A percentile compares a stretch with the other conserved stretches of the same genome.
Evolutionary conservation across 2,329 filamentous ascomycete species (phyloP).

Genomic region (Tolypocladium sp.): DNA sequence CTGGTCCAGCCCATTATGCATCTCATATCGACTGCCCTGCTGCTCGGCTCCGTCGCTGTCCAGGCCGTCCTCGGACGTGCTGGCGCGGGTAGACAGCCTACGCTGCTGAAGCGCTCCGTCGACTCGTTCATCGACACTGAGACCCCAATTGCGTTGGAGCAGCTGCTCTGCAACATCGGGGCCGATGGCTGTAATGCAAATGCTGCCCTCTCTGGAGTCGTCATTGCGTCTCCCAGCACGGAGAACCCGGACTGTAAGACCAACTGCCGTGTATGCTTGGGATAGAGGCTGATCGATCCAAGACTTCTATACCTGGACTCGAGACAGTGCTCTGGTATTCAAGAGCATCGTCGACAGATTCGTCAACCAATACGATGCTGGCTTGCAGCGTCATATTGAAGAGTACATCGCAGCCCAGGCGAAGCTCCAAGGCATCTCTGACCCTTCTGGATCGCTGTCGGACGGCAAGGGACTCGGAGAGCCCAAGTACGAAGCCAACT

Average conservation of each 20-base stretch:
- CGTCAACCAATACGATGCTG: slow-evolving; percentile 44
- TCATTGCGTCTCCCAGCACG: slow-evolving; percentile 48
- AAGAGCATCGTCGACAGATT: slow-evolving; percentile 62
- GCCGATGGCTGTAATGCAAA: slow-evolving; percentile 38
- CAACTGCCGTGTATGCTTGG: background rate
- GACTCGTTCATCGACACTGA: slow-evolving; percentile 44
- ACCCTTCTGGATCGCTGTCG: slow-evolving; percentile 54
- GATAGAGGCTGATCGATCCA: background rate
- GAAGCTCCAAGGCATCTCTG: slow-evolving; percentile 54
- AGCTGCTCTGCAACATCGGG: slow-evolving; percentile 52
- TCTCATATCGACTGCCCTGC: slow-evolving; percentile 36
- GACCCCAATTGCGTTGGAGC: slow-evolving; percentile 38
- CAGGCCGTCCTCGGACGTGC: slow-evolving; percentile 42
- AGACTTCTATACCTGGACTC: slow-evolving; percentile 76
- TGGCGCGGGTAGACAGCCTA: slow-evolving; percentile 12
- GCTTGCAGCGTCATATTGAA: slow-evolving; percentile 52
- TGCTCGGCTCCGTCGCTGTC: slow-evolving; percentile 41
- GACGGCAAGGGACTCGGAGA: slow-evolving; percentile 54
- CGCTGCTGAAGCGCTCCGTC: slow-evolving; percentile 36
- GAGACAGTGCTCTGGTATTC: slow-evolving; percentile 63
- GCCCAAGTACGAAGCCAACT: slow-evolving; percentile 62
- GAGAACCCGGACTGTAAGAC: slow-evolving; percentile 45
- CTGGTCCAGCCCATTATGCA: slow-evolving; percentile 36
- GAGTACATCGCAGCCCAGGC: slow-evolving; percentile 62
- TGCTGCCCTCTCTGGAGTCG: slow-evolving; percentile 39